Base-by-base conservation (phyloP, 345 rosid genomes). In the Sisymbrium altissimum region DNA sequence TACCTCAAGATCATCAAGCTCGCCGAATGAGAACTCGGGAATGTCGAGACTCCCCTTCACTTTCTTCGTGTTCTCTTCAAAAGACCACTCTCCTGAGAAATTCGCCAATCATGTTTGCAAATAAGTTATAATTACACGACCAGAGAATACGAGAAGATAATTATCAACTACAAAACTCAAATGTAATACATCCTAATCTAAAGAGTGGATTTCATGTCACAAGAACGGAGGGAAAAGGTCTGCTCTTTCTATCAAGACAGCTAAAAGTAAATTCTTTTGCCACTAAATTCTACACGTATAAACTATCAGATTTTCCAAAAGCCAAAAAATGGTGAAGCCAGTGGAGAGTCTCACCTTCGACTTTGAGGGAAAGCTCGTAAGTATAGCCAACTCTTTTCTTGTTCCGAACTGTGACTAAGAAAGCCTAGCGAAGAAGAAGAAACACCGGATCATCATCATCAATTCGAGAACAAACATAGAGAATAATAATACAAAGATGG, bases 1-100 rank as follows among this genome's bases (percentile, higher is more conserved):
- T 81, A 94, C 98, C 98, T 94, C 86, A 73, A 94, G 84, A 68
- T 91, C 98, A 77, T 89, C 93, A 35, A 91, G 91, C 82, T 94
- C 98, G 4, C 97, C 98, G 17, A 82, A 89, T 5, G 98, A 94
- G 75, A 94, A 91, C 81, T 94, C 98, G 0, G 88, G 81, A 53
- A 94, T 78, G 73, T 91, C 90, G 17, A 94, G 80, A 64, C 83
- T 81, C 39, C 96, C 93, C 60, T 85, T 88, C 13, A 87, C 82
- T 33, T 4, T 74, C 84, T 81, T 87, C 41, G 32, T 79, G 73
- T 89, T 90, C 75, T 88, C 98, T 76, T 78, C 70, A 49, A 82
- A 73, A 25, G 74, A 80, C 98, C 98, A 94, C 62, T 94, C 97
- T 0, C 98, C 98, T 94, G 66, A 68, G 46, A n/a, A 18, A 53